Percentiles rank a stretch among this genome's conserved stretches.
Conservation (phyloP, 805 yeast genomes). For the Spathaspora hagerdaliae region DNA sequence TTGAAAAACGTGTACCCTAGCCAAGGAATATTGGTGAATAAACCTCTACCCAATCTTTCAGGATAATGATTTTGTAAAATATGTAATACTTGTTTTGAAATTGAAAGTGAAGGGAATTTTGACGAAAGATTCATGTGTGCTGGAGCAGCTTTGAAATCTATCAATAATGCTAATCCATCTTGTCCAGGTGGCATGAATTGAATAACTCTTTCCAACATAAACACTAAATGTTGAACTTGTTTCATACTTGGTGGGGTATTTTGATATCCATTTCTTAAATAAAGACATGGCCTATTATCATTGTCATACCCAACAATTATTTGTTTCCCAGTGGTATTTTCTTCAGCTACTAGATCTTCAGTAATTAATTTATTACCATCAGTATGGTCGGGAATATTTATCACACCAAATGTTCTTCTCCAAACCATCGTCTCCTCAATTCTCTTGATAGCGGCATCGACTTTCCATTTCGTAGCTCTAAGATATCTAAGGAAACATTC, state of each 20-base stretch:
- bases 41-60: conserved; percentile 51
- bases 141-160: conserved; percentile 50
- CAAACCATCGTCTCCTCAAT: conserved; percentile 47
- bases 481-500: conserved; percentile 52
- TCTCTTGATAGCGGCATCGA: conserved; percentile 39
- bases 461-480: conserved; percentile 50
- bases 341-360: conserved; percentile 41
- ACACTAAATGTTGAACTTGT: conserved; percentile 55
- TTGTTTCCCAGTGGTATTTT: conserved; percentile 52
- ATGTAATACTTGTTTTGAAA: conserved; percentile 47
- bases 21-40: conserved; percentile 55
- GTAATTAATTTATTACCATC: conserved; percentile 29
- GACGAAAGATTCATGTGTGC: conserved; percentile 32
- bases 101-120: conserved; percentile 46
- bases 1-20: conserved; percentile 54
- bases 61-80: conserved; percentile 58
- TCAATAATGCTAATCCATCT: conserved; percentile 50
- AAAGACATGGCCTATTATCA: conserved; percentile 50
- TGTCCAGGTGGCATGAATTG: conserved; percentile 57
- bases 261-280: conserved; percentile 51
- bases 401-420: conserved; percentile 53
- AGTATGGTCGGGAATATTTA: conserved; percentile 21
- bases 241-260: conserved; percentile 48
- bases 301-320: conserved; percentile 52
- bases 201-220: conserved; percentile 52